These are phyloP conservation scores for Xerocomus potaroensis DNA, from an alignment of 768 basidiomycete species.

Conservation along the genomic window DNA sequence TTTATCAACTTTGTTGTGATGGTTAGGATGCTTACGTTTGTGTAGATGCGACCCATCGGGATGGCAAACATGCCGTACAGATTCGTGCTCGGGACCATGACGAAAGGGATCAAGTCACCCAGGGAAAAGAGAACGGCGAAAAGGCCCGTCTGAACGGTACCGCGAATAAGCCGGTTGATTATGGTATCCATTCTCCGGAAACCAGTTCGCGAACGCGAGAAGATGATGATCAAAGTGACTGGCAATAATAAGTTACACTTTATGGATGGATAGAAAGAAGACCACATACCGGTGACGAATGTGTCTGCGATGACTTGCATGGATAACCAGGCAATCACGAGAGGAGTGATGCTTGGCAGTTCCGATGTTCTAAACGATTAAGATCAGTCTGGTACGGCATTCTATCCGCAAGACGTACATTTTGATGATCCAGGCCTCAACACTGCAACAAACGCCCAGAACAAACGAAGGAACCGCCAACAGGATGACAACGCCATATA, in stretches of 20 bases:
- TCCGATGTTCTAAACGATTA: constrained; percentile 33
- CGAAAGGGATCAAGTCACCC: constrained; percentile 40
- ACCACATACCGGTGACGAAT: constrained; percentile 39
- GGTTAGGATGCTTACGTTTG: constrained; percentile 36
- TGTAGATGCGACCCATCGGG: constrained; percentile 41
- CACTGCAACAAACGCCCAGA: constrained; percentile 41
- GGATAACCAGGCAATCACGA: constrained; percentile 45
- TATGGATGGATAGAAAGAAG: background rate
- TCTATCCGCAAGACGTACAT: constrained; percentile 27
- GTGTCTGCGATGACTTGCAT: constrained; percentile 43
- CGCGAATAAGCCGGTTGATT: constrained; percentile 50
- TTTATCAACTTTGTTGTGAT: no score
- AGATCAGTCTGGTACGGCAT: background rate
- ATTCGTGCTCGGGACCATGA: constrained; percentile 25
- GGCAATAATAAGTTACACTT: background rate
- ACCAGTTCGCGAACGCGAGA: constrained; percentile 45
- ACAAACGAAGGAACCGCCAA: constrained; percentile 38
- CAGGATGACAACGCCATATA: constrained; percentile 34
- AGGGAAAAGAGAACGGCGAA: constrained; percentile 49
- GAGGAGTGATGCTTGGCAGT: constrained; percentile 35
- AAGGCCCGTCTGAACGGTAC: constrained; percentile 50
- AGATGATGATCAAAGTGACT: constrained; percentile 25
- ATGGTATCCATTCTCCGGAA: constrained; percentile 48
- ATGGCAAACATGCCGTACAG: constrained; percentile 36
- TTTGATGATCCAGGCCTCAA: constrained; percentile 39